Evolutionary conservation across 73 alveolate genomes (phyloP), one percentile per base, ranked within the genome.

Genomic region (Tetrahymena elliotti): DNA sequence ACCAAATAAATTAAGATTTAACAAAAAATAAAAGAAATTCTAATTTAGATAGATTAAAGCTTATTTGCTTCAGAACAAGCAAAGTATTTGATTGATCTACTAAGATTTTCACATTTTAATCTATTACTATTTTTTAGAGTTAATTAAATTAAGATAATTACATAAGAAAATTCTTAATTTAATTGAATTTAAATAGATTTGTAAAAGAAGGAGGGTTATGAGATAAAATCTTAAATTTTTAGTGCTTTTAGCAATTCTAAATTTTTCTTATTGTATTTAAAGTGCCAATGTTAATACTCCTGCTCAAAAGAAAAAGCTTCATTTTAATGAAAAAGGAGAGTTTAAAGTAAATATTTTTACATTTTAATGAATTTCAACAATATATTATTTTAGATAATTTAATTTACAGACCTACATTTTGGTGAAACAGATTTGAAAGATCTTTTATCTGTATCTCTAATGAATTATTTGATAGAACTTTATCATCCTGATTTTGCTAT

Each of bases 401-500:
- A 68, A 68, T 68, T 68, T 27, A 10, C 88, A 22, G 88, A 68
- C n/a, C 36, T 68, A 22, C 88, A 68, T 36, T 68, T 68, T 68
- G 88, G 88, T 27, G 88, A 68, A 68, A 68, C 88, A 18, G 88
- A 68, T 31, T 68, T 68, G 33, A 68, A 68, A n/a, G 88, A 68
- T 18, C 88, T 68, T 68, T 36, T 68, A 24, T 27, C 88, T 8
- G 88, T 68, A 22, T 68, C 88, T 6, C n/a, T 68, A 10, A 68
- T 84, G 93, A 84, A 84, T 35, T 37, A 84, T 37, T 84, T 84
- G 36, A 84, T 84, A 6, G 68, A 84, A 27, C 33, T 22, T 83
- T 97, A 96, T 96, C 38, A 97, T 24, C 98, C 98, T 6, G 96
- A 97, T 93, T 33, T 97, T 31, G 98, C 93, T 10, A 84, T 92